These are phyloP conservation scores for Taiwanofungus camphoratus DNA, from an alignment of 1,284 basidiomycete genomes.

Conservation along the genomic window DNA sequence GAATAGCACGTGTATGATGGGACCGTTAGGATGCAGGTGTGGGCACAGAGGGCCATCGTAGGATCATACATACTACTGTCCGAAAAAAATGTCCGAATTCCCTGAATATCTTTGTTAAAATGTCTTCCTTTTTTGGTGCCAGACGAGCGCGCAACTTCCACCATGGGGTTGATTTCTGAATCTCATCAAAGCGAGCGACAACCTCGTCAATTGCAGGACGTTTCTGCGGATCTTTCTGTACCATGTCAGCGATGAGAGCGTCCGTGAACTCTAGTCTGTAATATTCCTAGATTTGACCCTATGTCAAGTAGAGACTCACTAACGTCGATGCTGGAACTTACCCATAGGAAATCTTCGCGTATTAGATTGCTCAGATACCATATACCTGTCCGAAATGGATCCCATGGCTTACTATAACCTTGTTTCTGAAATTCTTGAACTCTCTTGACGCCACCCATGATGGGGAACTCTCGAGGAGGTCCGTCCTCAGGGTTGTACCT, in stretches of 20 bases:
- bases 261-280: conserved; percentile 12
- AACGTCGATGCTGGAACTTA: background rate
- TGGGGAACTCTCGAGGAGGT: conserved; percentile 8
- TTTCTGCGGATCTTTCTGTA: conserved; percentile 11
- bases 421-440: conserved; percentile 12
- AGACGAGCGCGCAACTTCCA: conserved; percentile 6
- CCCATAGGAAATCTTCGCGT: conserved; percentile 17
- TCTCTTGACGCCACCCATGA: conserved; percentile 10
- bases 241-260: conserved; percentile 12
- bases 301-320: background rate
- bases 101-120: background rate
- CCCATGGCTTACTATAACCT: background rate
- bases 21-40: background rate
- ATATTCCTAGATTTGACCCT: conserved; percentile 2
- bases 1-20: no score
- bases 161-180: background rate
- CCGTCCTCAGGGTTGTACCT: conserved; percentile 11
- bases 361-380: conserved; percentile 22
- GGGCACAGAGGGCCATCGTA: conserved; percentile 2
- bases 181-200: conserved; percentile 9
- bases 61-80: conserved; percentile 1
- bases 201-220: conserved; percentile 13
- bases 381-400: conserved; percentile 20
- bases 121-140: background rate
- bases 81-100: conserved; percentile 1